Percentiles rank a stretch among this genome's conserved stretches.
Conservation (phyloP, 164 flowering plant species). For the Stephania yunnanensis region DNA sequence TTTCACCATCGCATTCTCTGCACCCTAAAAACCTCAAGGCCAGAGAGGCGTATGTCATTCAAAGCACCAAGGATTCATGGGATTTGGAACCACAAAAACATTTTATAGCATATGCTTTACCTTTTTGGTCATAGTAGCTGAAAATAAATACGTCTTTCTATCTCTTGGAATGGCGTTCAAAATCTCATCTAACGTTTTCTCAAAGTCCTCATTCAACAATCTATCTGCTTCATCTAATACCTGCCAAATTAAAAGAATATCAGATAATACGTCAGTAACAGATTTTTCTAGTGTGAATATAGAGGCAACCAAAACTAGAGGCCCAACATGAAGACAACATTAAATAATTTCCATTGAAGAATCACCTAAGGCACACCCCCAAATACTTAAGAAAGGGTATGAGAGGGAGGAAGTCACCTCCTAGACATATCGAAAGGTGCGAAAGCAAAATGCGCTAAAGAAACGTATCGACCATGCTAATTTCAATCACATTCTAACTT, state of each 20-base stretch:
- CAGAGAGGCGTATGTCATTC: too few relatives aligned
- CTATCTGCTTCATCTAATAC: conserved; percentile 99
- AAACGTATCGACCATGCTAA: neutral
- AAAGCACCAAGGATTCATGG: too few relatives aligned
- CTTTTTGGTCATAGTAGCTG: conserved; percentile 98
- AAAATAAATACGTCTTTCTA: conserved; percentile 75
- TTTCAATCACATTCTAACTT: neutral
- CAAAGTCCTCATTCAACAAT: conserved; percentile 83
- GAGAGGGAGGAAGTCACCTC: neutral
- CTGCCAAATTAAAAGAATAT: conserved; percentile 31
- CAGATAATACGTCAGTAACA: neutral
- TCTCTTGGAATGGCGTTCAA: conserved; percentile 69
- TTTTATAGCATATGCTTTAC: conserved; percentile 22
- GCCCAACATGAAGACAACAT: too few relatives aligned
- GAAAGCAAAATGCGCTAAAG: neutral
- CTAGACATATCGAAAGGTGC: neutral
- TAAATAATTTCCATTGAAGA: too few relatives aligned
- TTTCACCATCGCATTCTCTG: neutral
- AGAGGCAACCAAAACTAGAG: too few relatives aligned
- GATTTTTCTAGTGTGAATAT: neutral
- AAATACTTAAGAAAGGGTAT: too few relatives aligned
- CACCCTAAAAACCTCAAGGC: too few relatives aligned
- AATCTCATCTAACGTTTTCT: conserved; percentile 80
- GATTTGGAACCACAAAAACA: neutral
- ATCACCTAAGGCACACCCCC: too few relatives aligned